Evolutionary conservation across 2,329 filamentous ascomycete species (phyloP), one percentile per base, ranked within the genome.

Genomic region (Coleophoma eucalyptorum): DNA sequence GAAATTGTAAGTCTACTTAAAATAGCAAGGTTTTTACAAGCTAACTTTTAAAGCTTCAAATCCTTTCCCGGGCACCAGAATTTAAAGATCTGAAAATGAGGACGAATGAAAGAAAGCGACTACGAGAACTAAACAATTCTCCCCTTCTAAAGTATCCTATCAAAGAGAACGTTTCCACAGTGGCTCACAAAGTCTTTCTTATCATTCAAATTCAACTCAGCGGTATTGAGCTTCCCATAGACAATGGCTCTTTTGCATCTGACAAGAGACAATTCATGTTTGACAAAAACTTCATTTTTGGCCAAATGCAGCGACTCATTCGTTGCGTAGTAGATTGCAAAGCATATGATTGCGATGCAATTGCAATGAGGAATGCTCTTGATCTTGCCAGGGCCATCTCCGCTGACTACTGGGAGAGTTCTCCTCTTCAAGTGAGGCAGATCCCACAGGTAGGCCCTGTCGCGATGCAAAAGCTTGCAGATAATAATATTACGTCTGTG

Each of bases 301-400:
- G 86, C 49, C 81, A 86, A 50, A 72, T 86, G 13, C 83, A 84
- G 56, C 81, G 89, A 3, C 70, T 95, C 0, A 78, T 90, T 5
- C 80, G 88, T 41, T 92, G 89, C 58, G 78, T 93, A 11, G 79
- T 90, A 40, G 88, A 94, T 59, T 93, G 89, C 59, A 84, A 88
- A 56, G 67, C 68, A 8, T 62, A 65, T 38, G 73, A 78, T 46
- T 55, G 57, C 26, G 90, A 97, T 64, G 85, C 89, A 0, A 67
- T 83, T 4, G 79, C 86, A 2, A 77, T 83, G 2, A 79, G 79
- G 26, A 83, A 84, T 54, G 87, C 87, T 5, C 76, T 97, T 2
- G 87, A 93, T 62, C 77, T 97, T 5, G 79, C 87, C 44, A 79
- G 93, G 50, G 90, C 89, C 56, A 71, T 97, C 47, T 79, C 82